Percentiles rank a stretch among this genome's conserved stretches.
These are phyloP conservation scores for Trichomonascaceae sp. DNA, from an alignment of 1,139 yeast genomes.

Conservation along the genomic window DNA sequence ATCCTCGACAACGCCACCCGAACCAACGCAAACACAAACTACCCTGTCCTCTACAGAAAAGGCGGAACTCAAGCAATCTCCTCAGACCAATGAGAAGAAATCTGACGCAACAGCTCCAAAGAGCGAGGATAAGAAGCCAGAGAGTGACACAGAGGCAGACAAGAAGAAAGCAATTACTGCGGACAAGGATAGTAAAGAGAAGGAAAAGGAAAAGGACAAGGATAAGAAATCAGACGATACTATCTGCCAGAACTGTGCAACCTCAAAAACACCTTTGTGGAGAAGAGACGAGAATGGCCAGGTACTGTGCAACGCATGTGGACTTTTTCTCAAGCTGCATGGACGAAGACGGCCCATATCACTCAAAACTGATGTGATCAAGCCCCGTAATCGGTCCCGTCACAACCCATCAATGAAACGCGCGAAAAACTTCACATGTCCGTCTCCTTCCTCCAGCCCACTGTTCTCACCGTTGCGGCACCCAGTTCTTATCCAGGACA, in stretches of 20 bases:
- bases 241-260: slow-evolving; percentile 76
- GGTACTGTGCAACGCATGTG: slow-evolving; percentile 89
- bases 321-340: slow-evolving; percentile 74
- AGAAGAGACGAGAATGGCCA: slow-evolving; percentile 88
- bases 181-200: no score
- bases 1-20: no score
- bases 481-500: neutral
- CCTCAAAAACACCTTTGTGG: slow-evolving; percentile 91
- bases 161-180: no score
- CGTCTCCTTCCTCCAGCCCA: neutral
- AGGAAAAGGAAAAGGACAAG: no score
- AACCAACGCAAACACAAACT: no score
- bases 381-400: slow-evolving; percentile 56
- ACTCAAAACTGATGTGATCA: slow-evolving; percentile 80
- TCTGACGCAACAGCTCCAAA: no score
- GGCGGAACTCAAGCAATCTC: no score
- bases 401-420: slow-evolving; percentile 10
- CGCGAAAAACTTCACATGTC: slow-evolving; percentile 5
- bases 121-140: no score
- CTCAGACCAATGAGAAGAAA: no score
- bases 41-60: no score
- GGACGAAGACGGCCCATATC: slow-evolving; percentile 88
- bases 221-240: slow-evolving; percentile 27
- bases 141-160: no score
- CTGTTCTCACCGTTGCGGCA: neutral